Percentiles rank a stretch among this genome's conserved stretches.
Conservation (phyloP, 2,329 filamentous ascomycete species). For the Xylariaceae sp. region DNA sequence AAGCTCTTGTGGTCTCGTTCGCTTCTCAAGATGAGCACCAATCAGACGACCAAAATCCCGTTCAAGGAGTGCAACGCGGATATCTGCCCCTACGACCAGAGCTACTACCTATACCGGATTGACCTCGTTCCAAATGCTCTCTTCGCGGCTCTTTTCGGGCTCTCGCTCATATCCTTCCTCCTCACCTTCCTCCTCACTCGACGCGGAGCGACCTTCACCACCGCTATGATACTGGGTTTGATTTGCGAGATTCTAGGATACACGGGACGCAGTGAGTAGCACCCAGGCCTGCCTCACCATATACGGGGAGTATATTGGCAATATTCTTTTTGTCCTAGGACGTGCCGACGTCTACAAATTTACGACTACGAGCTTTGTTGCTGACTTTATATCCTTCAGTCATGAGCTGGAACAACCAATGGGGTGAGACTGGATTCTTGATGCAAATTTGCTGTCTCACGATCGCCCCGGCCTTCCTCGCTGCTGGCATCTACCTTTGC, state of each 20-base stretch:
- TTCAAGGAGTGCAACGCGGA: slow-evolving; percentile 13
- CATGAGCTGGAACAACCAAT: slow-evolving; percentile 49
- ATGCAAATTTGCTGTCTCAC: slow-evolving; percentile 61
- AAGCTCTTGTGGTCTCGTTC: too few species aligned
- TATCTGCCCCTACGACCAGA: slow-evolving; percentile 16
- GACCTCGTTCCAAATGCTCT: slow-evolving; percentile 47
- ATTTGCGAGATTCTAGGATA: slow-evolving; percentile 57
- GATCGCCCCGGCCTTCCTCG: slow-evolving; percentile 60
- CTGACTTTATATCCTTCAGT: not conserved
- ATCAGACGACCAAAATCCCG: not conserved
- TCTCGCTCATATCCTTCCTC: slow-evolving; percentile 39
- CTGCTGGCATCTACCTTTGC: slow-evolving; percentile 61
- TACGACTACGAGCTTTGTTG: too few species aligned
- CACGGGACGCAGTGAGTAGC: slow-evolving; percentile 42
- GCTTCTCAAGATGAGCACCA: too few species aligned
- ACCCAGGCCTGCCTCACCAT: too few species aligned
- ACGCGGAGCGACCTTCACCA: slow-evolving; percentile 44
- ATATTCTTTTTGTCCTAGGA: too few species aligned
- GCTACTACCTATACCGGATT: slow-evolving; percentile 50
- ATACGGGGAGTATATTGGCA: too few species aligned
- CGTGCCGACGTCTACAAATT: too few species aligned
- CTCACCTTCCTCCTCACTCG: slow-evolving; percentile 38
- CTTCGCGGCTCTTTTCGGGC: slow-evolving; percentile 46
- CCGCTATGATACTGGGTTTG: slow-evolving; percentile 51
- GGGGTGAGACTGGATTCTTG: slow-evolving; percentile 40